These are phyloP conservation scores for Xylaria palmicola DNA, from an alignment of 495 filamentous ascomycete species.

Conservation along the genomic window DNA sequence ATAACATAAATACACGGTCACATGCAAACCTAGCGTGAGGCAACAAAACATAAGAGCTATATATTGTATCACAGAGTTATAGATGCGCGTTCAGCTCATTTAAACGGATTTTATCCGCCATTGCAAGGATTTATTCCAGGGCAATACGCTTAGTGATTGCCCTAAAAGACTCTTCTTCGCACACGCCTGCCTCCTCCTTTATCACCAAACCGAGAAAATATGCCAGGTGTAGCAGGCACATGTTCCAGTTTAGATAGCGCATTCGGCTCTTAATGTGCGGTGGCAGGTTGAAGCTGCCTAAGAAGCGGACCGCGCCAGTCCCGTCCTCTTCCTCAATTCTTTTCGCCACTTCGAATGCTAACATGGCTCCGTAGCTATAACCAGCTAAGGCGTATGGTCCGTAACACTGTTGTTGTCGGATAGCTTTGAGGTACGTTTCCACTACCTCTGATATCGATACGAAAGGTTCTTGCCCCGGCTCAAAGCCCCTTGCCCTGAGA, in stretches of 20 bases:
- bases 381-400: conserved; percentile 60
- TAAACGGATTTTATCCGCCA: too few species aligned
- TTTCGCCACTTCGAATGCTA: conserved; percentile 57
- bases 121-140: too few species aligned
- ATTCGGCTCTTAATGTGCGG: conserved; percentile 57
- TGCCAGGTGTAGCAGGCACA: conserved; percentile 49
- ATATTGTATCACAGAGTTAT: too few species aligned
- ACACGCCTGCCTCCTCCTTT: too few species aligned
- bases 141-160: too few species aligned
- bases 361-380: conserved; percentile 53
- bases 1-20: too few species aligned
- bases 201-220: too few species aligned
- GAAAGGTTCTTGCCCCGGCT: conserved; percentile 43
- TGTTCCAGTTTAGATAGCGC: conserved; percentile 47
- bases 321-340: conserved; percentile 34
- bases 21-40: too few species aligned
- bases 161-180: too few species aligned
- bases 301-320: conserved; percentile 38
- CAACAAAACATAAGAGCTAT: too few species aligned
- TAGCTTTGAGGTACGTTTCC: conserved; percentile 41
- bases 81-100: too few species aligned
- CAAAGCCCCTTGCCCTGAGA: conserved; percentile 54
- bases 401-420: conserved; percentile 47
- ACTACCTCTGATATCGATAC: conserved; percentile 36
- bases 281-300: conserved; percentile 44